Base-by-base conservation (phyloP, 495 filamentous ascomycete species). In the Trichoderma gamsii region DNA sequence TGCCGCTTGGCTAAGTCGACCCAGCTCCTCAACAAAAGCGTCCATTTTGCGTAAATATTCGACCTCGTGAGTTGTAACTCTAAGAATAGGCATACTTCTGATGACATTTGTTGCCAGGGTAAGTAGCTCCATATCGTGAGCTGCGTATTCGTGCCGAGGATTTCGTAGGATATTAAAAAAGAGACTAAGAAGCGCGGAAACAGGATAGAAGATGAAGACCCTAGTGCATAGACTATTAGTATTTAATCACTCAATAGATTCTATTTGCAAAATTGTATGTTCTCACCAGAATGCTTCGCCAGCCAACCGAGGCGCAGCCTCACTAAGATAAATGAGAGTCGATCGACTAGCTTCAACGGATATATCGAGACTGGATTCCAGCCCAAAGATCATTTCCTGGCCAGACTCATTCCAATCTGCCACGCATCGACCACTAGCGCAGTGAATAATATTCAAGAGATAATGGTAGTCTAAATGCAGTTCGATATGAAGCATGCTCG, bases 281-380 rank as follows among this genome's bases (percentile, higher is more conserved):
- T 70, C 76, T 52, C 71, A 84, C 83, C 82, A 85, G 64, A 83
- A 83, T 1, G 81, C 76, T 27, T 81, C 79, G 0, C 78, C 78
- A 1, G 79, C 71, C 8, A 85, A 71, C 0, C 77, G 77, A 68
- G 79, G 74, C 4, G 79, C 76, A 12, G 78, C 74, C 0, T 77
- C 74, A 41, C 80, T 75, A 2, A 84, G 70, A 63, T 82, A 84
- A 23, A 81, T 72, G 5, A 85, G 67, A 0, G 81, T 84, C 1
- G 80, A 83, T 7, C 83, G 81, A 69, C 82, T 84, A 0, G 83
- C 83, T 63, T 85, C 83, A 35, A 86, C 80, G 5, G 80, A 80
- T 3, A 86, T 71, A 0, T 77, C 78, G 2, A 85, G 72, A 66
- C 82, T 84, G 0, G 81, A 82, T 18, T 76, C 80, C 12, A 86